These are phyloP conservation scores for Colletotrichum navitas DNA, from an alignment of 2,329 filamentous ascomycete genomes.

Conservation along the genomic window DNA sequence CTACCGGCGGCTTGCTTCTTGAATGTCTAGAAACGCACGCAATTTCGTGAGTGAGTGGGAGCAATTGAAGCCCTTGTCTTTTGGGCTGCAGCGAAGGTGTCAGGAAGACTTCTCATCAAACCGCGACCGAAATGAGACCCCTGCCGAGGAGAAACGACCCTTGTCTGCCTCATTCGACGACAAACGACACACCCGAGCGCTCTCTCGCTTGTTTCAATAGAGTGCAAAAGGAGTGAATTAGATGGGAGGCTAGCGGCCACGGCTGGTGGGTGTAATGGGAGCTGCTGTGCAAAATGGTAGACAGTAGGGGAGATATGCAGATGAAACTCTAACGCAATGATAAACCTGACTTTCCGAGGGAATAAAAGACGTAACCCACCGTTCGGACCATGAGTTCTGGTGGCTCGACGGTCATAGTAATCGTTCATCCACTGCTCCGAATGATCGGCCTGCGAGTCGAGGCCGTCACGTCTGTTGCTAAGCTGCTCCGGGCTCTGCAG, in stretches of 20 bases:
- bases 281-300: background rate
- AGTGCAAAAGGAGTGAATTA: background rate
- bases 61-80: background rate
- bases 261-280: background rate
- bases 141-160: constrained; percentile 2
- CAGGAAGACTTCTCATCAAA: background rate
- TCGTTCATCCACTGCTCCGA: constrained; percentile 34
- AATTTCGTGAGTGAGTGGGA: background rate
- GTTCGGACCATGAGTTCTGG: constrained; percentile 35
- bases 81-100: background rate
- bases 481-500: constrained; percentile 27
- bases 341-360: background rate
- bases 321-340: background rate
- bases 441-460: constrained; percentile 18
- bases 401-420: constrained; percentile 38
- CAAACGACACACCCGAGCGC: background rate
- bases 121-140: background rate
- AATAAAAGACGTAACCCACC: constrained; percentile 23
- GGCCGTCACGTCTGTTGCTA: constrained; percentile 11
- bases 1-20: background rate
- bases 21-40: background rate
- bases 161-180: background rate
- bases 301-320: background rate
- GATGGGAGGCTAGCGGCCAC: constrained; percentile 3
- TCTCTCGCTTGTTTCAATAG: background rate